These are phyloP conservation scores for Tolypocladium nubicola DNA, from an alignment of 2,329 filamentous ascomycete species.

Conservation along the genomic window DNA sequence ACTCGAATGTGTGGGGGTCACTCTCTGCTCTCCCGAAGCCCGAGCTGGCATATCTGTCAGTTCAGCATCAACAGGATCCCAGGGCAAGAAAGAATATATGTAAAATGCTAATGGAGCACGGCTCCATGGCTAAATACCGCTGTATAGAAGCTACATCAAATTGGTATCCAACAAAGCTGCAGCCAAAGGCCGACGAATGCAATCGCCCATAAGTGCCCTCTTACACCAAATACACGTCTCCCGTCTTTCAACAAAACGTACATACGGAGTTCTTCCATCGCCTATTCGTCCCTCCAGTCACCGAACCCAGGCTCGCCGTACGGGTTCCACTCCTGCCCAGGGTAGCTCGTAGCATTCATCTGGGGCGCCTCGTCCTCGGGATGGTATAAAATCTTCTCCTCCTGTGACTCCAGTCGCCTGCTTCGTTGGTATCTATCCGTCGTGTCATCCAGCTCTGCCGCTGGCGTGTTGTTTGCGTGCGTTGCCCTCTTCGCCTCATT, in stretches of 20 bases:
- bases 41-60: too few species aligned
- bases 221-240: background rate
- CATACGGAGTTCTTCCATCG: background rate
- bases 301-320: constrained; percentile 25
- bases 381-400: constrained; percentile 42
- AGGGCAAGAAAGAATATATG: background rate
- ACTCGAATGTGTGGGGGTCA: too few species aligned
- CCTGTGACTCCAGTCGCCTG: constrained; percentile 31
- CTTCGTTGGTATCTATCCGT: constrained; percentile 34
- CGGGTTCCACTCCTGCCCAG: constrained; percentile 61
- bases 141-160: background rate
- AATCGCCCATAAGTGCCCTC: background rate
- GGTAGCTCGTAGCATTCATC: constrained; percentile 60
- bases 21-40: too few species aligned
- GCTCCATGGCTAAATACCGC: background rate
- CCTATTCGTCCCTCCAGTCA: constrained; percentile 14
- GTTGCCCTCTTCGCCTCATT: background rate
- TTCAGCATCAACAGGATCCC: too few species aligned
- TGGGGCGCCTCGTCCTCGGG: constrained; percentile 31
- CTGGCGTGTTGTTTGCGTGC: constrained; percentile 6
- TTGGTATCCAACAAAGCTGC: background rate
- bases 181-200: background rate
- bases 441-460: constrained; percentile 28
- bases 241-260: background rate
- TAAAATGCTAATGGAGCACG: background rate